Percentiles rank a stretch among this genome's conserved stretches.
Evolutionary conservation across 2,329 filamentous ascomycete species (phyloP).

Genomic region (Xylaria arbuscula): DNA sequence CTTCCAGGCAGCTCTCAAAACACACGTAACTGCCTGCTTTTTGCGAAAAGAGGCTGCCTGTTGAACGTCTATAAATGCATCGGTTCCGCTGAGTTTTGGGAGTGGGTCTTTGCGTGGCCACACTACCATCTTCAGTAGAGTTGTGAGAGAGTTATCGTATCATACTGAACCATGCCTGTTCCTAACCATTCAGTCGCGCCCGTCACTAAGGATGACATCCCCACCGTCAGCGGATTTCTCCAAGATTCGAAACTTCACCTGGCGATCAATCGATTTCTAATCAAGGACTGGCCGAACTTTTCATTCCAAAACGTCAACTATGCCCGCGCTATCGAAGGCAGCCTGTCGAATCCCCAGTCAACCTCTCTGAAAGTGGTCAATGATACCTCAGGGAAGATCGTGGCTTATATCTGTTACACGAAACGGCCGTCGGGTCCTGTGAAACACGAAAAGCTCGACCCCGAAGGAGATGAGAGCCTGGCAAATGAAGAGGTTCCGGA

Average conservation of each 20-base stretch:
- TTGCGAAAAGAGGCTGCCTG: no score
- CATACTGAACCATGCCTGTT: slow-evolving; percentile 14
- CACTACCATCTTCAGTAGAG: neutral
- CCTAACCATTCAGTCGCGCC: slow-evolving; percentile 20
- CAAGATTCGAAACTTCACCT: slow-evolving; percentile 31
- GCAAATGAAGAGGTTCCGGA: neutral
- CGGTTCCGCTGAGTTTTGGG: no score
- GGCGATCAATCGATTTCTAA: slow-evolving; percentile 34
- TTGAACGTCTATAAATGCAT: no score
- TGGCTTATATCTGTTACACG: slow-evolving; percentile 30
- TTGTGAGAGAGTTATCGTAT: neutral
- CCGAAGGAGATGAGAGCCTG: neutral
- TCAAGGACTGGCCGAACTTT: slow-evolving; percentile 26
- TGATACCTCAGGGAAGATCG: slow-evolving; percentile 10
- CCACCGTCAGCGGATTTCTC: slow-evolving; percentile 25
- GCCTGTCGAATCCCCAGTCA: slow-evolving; percentile 1
- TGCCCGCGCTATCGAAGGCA: slow-evolving; percentile 5
- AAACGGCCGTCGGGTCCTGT: neutral
- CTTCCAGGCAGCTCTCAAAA: no score
- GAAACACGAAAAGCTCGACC: neutral
- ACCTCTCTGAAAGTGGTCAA: slow-evolving; percentile 26
- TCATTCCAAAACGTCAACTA: slow-evolving; percentile 15
- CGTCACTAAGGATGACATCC: slow-evolving; percentile 17
- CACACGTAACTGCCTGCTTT: no score
- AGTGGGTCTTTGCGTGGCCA: no score